phyloP scores from a whole-genome alignment of 495 filamentous ascomycete genomes.

The Collariella sp. region DNA sequence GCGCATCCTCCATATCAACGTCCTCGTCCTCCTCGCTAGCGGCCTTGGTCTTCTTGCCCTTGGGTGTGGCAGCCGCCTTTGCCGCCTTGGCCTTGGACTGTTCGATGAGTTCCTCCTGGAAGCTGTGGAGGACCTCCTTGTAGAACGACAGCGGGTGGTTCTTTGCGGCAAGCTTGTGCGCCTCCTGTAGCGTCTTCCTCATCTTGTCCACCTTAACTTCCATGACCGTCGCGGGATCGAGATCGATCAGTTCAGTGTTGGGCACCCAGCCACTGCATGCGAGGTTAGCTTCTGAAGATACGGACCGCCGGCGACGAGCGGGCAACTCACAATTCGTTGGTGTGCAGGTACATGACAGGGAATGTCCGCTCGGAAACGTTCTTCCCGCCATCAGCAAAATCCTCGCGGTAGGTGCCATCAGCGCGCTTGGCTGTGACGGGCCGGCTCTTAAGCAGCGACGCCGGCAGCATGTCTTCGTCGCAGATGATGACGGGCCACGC shows the following conservation, averaged over 20 bases:
- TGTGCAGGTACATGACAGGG: conserved; percentile 86
- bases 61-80: conserved; percentile 56
- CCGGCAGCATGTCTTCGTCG: conserved; percentile 84
- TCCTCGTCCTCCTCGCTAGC: conserved; percentile 54
- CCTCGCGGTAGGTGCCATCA: conserved; percentile 76
- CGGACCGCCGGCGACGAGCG: neutral
- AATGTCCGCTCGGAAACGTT: conserved; percentile 74
- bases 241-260: conserved; percentile 66
- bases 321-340: conserved; percentile 84
- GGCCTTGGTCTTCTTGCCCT: conserved; percentile 47
- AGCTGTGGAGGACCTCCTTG: conserved; percentile 64
- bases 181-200: conserved; percentile 61
- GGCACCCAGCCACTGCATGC: conserved; percentile 68
- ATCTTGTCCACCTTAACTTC: conserved; percentile 59
- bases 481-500: conserved; percentile 86
- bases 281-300: conserved; percentile 13
- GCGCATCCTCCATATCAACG: conserved; percentile 66
- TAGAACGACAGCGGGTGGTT: conserved; percentile 62
- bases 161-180: conserved; percentile 65
- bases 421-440: conserved; percentile 71
- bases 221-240: conserved; percentile 60
- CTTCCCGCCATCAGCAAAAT: conserved; percentile 75
- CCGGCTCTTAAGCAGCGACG: conserved; percentile 56
- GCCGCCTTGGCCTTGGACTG: conserved; percentile 53
- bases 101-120: conserved; percentile 51